Percentiles rank a stretch among this genome's conserved stretches.
Conservation (phyloP, 352 stramenopile species). For the Globisporangium camurandrum region DNA sequence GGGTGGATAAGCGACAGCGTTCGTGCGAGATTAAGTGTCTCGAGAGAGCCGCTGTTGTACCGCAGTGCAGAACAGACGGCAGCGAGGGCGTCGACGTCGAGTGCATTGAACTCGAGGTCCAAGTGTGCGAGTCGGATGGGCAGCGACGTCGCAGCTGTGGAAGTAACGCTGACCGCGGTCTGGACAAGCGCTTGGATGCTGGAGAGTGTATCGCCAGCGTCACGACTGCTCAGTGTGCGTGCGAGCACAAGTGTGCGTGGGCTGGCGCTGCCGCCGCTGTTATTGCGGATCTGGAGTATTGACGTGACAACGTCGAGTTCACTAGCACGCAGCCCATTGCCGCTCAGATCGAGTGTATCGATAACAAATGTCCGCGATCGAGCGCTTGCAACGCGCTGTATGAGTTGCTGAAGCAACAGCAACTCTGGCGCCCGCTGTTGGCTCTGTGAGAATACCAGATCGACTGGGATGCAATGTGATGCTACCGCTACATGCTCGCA, state of each 20-base stretch:
- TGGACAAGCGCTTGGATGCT: constrained; percentile 1
- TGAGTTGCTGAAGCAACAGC: constrained; percentile 4
- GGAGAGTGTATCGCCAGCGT: not conserved
- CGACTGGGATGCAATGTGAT: not conserved
- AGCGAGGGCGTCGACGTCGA: not conserved
- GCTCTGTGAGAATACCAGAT: constrained; percentile 1
- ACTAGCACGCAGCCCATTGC: constrained; percentile 2
- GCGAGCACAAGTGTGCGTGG: constrained; percentile 5
- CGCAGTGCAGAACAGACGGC: constrained; percentile 6
- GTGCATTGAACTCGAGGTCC: constrained; percentile 1
- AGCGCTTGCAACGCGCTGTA: not conserved
- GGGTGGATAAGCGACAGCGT: constrained; percentile 6
- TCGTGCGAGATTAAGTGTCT: constrained; percentile 2
- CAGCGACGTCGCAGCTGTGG: not conserved
- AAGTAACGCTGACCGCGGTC: constrained; percentile 4
- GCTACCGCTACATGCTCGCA: not conserved
- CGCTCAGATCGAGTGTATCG: constrained; percentile 6
- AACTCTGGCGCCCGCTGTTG: constrained; percentile 1
- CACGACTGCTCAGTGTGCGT: not conserved
- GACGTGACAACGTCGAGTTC: constrained; percentile 1
- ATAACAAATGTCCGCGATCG: not conserved
- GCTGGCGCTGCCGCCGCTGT: not conserved
- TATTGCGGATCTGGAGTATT: constrained; percentile 5
- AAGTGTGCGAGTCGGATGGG: not conserved
- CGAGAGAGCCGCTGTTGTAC: not conserved